Percentiles rank a stretch among this genome's conserved stretches.
Conservation (phyloP, 371 early-diverging fungal genomes). For the Mucor plumbeus region DNA sequence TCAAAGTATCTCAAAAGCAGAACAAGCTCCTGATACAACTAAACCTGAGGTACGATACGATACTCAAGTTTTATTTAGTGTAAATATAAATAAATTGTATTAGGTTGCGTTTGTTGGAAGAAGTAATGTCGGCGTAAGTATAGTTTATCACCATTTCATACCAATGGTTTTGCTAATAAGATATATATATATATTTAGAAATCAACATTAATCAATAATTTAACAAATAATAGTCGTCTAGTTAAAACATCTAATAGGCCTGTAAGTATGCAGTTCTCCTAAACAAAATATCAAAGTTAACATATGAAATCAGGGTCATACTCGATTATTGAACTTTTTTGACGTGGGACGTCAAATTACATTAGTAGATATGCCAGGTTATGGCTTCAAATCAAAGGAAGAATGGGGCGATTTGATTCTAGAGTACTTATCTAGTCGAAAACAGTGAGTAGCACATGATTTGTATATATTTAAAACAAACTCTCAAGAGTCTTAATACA, state of each 20-base stretch:
- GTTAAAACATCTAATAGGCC: conserved; percentile 79
- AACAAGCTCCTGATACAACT: conserved; percentile 36
- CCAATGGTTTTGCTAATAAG: too few species aligned
- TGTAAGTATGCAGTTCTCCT: conserved; percentile 34
- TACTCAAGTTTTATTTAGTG: background rate
- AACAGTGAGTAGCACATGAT: conserved; percentile 50
- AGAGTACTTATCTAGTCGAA: conserved; percentile 61
- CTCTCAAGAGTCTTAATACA: conserved; percentile 20
- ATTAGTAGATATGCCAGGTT: conserved; percentile 86
- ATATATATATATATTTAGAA: conserved; percentile 53
- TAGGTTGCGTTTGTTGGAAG: conserved; percentile 79
- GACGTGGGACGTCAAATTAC: conserved; percentile 59
- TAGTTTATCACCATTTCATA: background rate
- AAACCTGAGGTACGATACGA: conserved; percentile 37
- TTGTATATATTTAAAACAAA: background rate
- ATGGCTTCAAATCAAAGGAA: conserved; percentile 72
- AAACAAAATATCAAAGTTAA: background rate
- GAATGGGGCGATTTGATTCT: conserved; percentile 79
- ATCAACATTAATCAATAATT: conserved; percentile 72
- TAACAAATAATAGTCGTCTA: conserved; percentile 62
- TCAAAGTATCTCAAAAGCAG: conserved; percentile 38
- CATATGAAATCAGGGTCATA: conserved; percentile 65
- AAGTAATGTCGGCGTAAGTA: conserved; percentile 73
- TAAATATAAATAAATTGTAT: background rate
- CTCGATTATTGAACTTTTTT: conserved; percentile 74